Conservation (phyloP, 768 basidiomycete species). For the Lactifluus piperatus region DNA sequence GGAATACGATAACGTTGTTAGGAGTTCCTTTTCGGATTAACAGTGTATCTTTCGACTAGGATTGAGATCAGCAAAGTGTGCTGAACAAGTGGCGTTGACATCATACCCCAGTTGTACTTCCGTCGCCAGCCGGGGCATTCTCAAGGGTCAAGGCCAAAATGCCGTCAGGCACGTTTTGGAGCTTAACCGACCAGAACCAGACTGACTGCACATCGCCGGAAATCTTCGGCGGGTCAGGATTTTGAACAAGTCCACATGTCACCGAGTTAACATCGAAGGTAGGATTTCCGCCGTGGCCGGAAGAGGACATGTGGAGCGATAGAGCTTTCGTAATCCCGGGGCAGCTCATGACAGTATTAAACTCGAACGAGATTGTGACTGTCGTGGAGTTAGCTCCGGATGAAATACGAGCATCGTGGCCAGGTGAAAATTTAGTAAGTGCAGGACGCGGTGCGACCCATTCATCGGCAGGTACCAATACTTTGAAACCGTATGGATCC, state of each 20-base stretch:
- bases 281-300: slow-evolving; percentile 50
- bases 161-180: slow-evolving; percentile 73
- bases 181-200: slow-evolving; percentile 70
- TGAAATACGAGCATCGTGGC: slow-evolving; percentile 73
- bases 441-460: slow-evolving; percentile 69
- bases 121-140: slow-evolving; percentile 39
- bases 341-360: slow-evolving; percentile 72
- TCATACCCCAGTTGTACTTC: slow-evolving; percentile 48
- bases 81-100: slow-evolving; percentile 5
- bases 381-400: slow-evolving; percentile 39
- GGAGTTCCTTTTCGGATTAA: slow-evolving; percentile 70
- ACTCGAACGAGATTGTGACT: slow-evolving; percentile 67
- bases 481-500: slow-evolving; percentile 74
- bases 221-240: slow-evolving; percentile 42
- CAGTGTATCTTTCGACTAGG: slow-evolving; percentile 59
- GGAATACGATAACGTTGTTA: slow-evolving; percentile 83
- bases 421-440: slow-evolving; percentile 73
- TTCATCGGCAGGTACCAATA: slow-evolving; percentile 54
- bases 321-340: slow-evolving; percentile 53
- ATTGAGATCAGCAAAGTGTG: background rate
- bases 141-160: slow-evolving; percentile 64
- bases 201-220: slow-evolving; percentile 46
- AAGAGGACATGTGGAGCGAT: slow-evolving; percentile 60
- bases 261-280: slow-evolving; percentile 37
- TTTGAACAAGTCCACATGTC: slow-evolving; percentile 40